phyloP scores from a whole-genome alignment of 306 rosid species.

The Sindora glabra region DNA sequence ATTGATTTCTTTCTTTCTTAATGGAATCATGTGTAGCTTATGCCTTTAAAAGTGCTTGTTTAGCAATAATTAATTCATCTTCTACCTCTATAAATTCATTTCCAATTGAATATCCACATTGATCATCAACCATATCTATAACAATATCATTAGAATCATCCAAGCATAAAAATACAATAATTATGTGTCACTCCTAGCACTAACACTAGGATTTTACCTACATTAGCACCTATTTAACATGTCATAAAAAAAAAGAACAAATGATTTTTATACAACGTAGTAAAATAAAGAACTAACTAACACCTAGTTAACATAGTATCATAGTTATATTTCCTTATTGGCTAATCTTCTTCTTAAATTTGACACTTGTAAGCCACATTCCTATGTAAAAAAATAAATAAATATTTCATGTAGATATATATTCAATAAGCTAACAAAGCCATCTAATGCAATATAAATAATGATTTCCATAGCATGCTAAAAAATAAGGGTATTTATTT shows the following conservation, averaged over 20 bases:
- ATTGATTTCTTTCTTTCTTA: constrained; percentile 56
- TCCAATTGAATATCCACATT: constrained; percentile 25
- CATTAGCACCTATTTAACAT: not conserved
- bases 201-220: not conserved
- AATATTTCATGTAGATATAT: not conserved
- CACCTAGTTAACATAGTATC: too few relatives aligned
- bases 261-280: too few relatives aligned
- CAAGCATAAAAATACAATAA: constrained; percentile 38
- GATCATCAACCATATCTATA: constrained; percentile 30
- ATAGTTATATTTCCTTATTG: not conserved
- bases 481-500: constrained; percentile 34
- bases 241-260: not conserved
- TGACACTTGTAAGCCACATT: not conserved
- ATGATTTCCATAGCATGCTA: constrained; percentile 32
- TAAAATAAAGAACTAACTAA: too few relatives aligned
- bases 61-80: constrained; percentile 32
- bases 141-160: constrained; percentile 37
- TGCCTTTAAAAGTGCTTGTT: constrained; percentile 45
- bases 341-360: not conserved
- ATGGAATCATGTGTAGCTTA: constrained; percentile 36
- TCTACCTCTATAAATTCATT: constrained; percentile 23
- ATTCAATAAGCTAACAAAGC: not conserved
- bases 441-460: not conserved
- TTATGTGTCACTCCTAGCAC: constrained; percentile 22
- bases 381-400: not conserved